Conservation (phyloP, 768 basidiomycete genomes). For the Suillus ampliporus region DNA sequence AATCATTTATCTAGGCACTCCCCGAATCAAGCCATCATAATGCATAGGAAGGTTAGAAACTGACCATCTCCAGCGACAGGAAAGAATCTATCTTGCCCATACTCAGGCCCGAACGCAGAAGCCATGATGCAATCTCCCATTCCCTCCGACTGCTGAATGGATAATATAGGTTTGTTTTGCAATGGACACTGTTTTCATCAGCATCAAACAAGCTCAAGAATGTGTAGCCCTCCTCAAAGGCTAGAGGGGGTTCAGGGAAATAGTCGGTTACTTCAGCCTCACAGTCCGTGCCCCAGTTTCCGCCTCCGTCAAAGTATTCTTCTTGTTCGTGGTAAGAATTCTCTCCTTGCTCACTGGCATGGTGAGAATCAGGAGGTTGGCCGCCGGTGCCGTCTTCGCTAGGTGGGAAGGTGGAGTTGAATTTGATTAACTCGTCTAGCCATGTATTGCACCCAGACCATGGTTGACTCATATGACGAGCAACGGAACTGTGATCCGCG, state of each 20-base stretch:
- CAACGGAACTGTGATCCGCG: too few species aligned
- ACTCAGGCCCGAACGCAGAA: slow-evolving; percentile 33
- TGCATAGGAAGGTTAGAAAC: slow-evolving; percentile 7
- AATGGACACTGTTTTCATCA: neutral
- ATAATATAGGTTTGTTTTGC: neutral
- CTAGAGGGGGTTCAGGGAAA: neutral
- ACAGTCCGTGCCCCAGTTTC: neutral
- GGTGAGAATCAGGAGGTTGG: neutral
- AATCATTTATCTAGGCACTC: neutral
- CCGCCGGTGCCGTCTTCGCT: neutral
- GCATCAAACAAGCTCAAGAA: neutral
- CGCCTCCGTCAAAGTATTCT: neutral
- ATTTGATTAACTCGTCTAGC: neutral
- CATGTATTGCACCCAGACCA: neutral
- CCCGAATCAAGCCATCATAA: neutral
- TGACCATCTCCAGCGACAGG: slow-evolving; percentile 31
- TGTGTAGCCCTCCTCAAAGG: neutral
- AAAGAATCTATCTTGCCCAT: slow-evolving; percentile 36
- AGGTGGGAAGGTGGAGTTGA: neutral
- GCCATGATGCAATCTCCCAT: slow-evolving; percentile 38
- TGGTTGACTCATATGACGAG: too few species aligned
- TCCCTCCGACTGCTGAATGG: slow-evolving; percentile 18
- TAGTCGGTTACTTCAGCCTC: neutral
- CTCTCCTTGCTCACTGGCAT: too few species aligned
- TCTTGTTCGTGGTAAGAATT: too few species aligned